Conservation (phyloP, 495 filamentous ascomycete species). For the Parathielavia hyrcaniae region DNA sequence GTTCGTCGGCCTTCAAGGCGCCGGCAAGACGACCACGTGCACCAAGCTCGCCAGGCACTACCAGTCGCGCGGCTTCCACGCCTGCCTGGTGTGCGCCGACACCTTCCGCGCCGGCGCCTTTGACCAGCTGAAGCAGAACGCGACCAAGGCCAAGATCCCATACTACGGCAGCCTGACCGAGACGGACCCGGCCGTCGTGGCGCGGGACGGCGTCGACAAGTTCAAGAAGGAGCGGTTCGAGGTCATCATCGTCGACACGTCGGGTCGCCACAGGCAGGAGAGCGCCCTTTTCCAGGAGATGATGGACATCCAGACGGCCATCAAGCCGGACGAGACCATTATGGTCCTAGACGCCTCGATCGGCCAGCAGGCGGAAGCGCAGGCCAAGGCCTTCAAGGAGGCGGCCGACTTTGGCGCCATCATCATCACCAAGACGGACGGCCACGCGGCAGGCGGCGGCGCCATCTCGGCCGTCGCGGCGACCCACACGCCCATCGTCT, state of each 20-base stretch:
- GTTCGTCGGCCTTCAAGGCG: conserved; percentile 96
- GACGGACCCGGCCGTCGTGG: conserved; percentile 90
- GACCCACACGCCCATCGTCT: conserved; percentile 94
- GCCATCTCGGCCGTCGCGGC: conserved; percentile 98
- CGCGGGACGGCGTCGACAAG: conserved; percentile 89
- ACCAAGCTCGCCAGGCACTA: conserved; percentile 96
- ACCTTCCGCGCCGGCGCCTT: conserved; percentile 98
- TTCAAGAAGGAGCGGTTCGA: conserved; percentile 99
- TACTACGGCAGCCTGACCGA: conserved; percentile 96
- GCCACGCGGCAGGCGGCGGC: conserved; percentile 88
- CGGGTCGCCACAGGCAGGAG: conserved; percentile 89
- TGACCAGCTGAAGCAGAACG: conserved; percentile 98
- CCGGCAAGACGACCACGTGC: conserved; percentile 96
- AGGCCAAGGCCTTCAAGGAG: conserved; percentile 95
- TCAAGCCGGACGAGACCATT: conserved; percentile 93
- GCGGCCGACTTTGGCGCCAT: conserved; percentile 97
- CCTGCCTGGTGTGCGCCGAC: conserved; percentile 93
- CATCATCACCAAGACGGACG: conserved; percentile 98
- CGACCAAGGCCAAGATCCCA: conserved; percentile 96
- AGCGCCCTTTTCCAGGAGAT: conserved; percentile 95
- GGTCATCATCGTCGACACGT: conserved; percentile 97
- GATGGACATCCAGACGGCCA: conserved; percentile 90
- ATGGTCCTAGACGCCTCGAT: conserved; percentile 97
- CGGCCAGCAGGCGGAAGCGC: conserved; percentile 89
- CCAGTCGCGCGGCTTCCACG: conserved; percentile 86